Evolutionary conservation across 495 filamentous ascomycete species (phyloP).

Genomic region (Neurospora sp.): DNA sequence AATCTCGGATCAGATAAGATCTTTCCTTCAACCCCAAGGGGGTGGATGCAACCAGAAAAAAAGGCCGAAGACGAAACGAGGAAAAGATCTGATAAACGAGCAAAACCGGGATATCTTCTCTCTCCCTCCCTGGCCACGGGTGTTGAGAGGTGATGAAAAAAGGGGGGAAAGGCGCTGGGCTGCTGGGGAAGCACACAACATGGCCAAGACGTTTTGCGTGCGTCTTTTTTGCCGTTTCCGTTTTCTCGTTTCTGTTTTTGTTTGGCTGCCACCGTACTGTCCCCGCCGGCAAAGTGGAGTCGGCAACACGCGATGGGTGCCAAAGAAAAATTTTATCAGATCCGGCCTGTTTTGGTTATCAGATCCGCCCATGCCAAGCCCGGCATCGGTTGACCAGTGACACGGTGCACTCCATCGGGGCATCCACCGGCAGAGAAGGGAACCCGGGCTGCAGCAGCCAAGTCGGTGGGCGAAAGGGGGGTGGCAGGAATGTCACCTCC

Average conservation of each 20-base stretch:
- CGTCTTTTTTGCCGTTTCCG: not conserved
- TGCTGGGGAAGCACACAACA: not conserved
- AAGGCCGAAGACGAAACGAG: not conserved
- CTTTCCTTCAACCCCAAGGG: not conserved
- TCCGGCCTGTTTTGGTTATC: constrained; percentile 12
- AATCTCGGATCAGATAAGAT: constrained; percentile 9
- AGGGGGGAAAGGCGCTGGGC: not conserved
- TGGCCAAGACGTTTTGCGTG: not conserved
- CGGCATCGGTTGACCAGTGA: constrained; percentile 8
- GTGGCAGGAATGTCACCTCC: not conserved
- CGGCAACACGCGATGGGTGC: not conserved
- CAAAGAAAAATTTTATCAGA: constrained; percentile 12
- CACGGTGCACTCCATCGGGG: not conserved
- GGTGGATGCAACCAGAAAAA: not conserved
- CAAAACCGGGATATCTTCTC: not conserved
- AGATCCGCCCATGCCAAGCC: constrained; percentile 15
- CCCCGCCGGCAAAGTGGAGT: not conserved
- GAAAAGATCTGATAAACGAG: not conserved
- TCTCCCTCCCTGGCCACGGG: not conserved
- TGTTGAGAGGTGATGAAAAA: not conserved
- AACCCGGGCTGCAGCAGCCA: not conserved
- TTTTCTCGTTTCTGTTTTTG: not conserved
- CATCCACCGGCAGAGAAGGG: not conserved
- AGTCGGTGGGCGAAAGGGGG: not conserved
- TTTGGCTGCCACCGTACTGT: not conserved